Conservation (phyloP, 768 basidiomycete genomes). For the Panellus pusillus region DNA sequence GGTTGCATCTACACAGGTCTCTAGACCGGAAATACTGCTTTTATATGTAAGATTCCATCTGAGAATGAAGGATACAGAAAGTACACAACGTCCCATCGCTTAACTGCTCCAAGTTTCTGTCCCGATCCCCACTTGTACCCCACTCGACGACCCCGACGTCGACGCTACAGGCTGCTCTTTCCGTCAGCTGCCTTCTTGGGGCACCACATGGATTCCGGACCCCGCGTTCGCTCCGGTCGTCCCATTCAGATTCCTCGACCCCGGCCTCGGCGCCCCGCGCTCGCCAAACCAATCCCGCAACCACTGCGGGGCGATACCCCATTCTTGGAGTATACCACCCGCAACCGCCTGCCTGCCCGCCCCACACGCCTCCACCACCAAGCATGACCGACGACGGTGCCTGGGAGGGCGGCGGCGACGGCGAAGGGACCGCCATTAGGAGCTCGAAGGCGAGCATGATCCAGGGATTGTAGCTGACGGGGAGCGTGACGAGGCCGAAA, state of each 20-base stretch:
- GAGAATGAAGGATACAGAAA: no score
- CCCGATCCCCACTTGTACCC: no score
- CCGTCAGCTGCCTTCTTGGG: constrained; percentile 43
- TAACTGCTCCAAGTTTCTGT: no score
- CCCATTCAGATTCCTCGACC: constrained; percentile 28
- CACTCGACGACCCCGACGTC: no score
- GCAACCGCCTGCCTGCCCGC: constrained; percentile 41
- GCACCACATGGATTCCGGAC: constrained; percentile 57
- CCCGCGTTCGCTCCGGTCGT: constrained; percentile 36
- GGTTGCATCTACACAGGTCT: no score
- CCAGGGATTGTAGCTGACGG: constrained; percentile 72
- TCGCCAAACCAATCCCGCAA: constrained; percentile 51
- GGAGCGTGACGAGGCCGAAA: constrained; percentile 79
- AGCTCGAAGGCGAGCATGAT: constrained; percentile 73
- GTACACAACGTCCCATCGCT: no score
- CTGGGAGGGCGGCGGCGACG: constrained; percentile 60
- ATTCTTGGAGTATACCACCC: constrained; percentile 40
- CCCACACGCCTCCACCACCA: constrained; percentile 82
- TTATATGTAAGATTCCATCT: no score
- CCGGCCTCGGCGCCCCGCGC: constrained; percentile 25
- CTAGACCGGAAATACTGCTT: no score
- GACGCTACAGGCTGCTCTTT: no score
- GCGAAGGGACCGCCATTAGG: constrained; percentile 57
- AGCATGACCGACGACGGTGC: constrained; percentile 73
- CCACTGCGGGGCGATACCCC: constrained; percentile 61